Percentiles rank a stretch among this genome's conserved stretches.
Conservation (phyloP, 306 rosid species). For the Prunus mume region DNA sequence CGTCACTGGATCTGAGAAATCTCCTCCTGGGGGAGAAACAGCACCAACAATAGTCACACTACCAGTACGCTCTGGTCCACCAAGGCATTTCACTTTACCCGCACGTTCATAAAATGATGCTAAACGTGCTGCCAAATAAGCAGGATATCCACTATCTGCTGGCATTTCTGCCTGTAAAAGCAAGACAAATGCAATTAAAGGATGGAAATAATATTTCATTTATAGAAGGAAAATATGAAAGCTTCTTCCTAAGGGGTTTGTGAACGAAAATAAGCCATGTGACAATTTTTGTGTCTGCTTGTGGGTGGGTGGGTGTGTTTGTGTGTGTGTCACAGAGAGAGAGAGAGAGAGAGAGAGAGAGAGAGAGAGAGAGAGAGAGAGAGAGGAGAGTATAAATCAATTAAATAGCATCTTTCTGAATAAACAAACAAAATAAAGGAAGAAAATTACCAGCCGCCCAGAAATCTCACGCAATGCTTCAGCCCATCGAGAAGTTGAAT, state of each 20-base stretch:
- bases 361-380: neutral
- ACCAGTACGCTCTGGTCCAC: slow-evolving; percentile 96
- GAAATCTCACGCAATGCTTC: slow-evolving; percentile 99
- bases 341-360: too few species aligned
- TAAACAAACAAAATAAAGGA: neutral
- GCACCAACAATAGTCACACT: slow-evolving; percentile 99
- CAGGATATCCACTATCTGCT: slow-evolving; percentile 99
- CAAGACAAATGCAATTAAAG: slow-evolving; percentile 15
- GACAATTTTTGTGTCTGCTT: neutral
- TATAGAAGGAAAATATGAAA: neutral
- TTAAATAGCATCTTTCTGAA: too few species aligned
- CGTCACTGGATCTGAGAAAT: slow-evolving; percentile 98
- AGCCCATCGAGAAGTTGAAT: slow-evolving; percentile 99
- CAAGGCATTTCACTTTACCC: slow-evolving; percentile 98
- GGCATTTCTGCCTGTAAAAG: slow-evolving; percentile 94
- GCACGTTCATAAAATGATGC: slow-evolving; percentile 99
- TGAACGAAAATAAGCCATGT: neutral
- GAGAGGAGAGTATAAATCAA: neutral
- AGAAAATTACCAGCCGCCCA: slow-evolving; percentile 84
- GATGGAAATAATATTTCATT: neutral
- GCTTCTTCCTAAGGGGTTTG: neutral
- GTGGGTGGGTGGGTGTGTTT: too few species aligned
- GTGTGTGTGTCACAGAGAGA: too few species aligned
- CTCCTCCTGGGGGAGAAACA: slow-evolving; percentile 99
- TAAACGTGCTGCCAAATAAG: slow-evolving; percentile 97